These are phyloP conservation scores for Halophytophthora polymorphica DNA, from an alignment of 352 stramenopile species.

Conservation along the genomic window DNA sequence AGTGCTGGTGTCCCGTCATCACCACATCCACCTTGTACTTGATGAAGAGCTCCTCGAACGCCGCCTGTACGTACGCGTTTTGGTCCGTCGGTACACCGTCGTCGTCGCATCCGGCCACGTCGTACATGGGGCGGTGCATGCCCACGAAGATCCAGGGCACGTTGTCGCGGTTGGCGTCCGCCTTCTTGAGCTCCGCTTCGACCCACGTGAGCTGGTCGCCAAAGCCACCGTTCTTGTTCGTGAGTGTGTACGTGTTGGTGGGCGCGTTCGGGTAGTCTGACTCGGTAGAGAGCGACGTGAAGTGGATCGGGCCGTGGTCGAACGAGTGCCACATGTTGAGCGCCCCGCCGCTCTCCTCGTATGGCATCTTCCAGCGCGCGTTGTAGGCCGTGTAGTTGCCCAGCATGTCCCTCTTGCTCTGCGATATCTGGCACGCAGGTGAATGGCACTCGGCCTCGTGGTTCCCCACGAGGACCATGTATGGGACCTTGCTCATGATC, in stretches of 20 bases:
- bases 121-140: constrained; percentile 78
- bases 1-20: constrained; percentile 81
- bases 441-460: constrained; percentile 89
- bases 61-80: constrained; percentile 34
- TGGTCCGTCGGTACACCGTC: constrained; percentile 19
- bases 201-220: constrained; percentile 50
- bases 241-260: constrained; percentile 29
- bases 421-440: constrained; percentile 47
- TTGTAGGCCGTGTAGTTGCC: constrained; percentile 87
- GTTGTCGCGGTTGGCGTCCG: constrained; percentile 38
- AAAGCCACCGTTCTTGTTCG: constrained; percentile 38
- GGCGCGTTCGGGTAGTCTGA: constrained; percentile 48
- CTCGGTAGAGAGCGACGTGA: constrained; percentile 82
- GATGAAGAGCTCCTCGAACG: constrained; percentile 82
- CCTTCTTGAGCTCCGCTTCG: constrained; percentile 55
- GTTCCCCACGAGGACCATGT: constrained; percentile 86
- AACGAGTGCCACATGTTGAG: constrained; percentile 91
- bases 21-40: constrained; percentile 88
- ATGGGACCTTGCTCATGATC: constrained; percentile 57
- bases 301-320: constrained; percentile 77
- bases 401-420: constrained; percentile 45
- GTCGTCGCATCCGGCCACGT: constrained; percentile 13
- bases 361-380: constrained; percentile 84
- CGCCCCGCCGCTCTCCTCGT: constrained; percentile 42
- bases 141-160: constrained; percentile 72